A percentile compares a stretch with the other conserved stretches of the same genome.
phyloP scores from a whole-genome alignment of 2,329 filamentous ascomycete species.

The Herpotrichia juniperi region DNA sequence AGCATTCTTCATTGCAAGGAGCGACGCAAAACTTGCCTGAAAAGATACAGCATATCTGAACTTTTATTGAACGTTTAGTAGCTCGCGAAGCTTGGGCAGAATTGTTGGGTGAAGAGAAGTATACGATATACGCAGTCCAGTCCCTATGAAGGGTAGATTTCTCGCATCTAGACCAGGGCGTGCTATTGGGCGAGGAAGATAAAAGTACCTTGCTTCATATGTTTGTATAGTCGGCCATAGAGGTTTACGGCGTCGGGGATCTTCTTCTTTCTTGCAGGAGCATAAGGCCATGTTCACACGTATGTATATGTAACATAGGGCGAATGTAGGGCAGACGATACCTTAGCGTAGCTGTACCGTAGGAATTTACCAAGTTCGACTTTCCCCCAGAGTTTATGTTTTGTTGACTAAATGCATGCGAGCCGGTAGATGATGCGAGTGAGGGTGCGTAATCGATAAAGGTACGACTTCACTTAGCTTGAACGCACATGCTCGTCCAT shows the following conservation, averaged over 20 bases:
- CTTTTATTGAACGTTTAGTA: not conserved
- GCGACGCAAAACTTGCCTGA: constrained; percentile 19
- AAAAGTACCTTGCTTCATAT: constrained; percentile 24
- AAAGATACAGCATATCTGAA: not conserved
- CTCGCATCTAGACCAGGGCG: constrained; percentile 23
- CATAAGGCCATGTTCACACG: constrained; percentile 27
- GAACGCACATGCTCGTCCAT: no score
- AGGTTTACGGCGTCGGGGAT: constrained; percentile 35
- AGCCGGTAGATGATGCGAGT: not conserved
- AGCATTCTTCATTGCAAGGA: constrained; percentile 65
- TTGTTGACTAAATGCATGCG: not conserved
- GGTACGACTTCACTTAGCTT: not conserved
- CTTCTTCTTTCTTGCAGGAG: constrained; percentile 28
- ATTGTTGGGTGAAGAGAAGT: not conserved
- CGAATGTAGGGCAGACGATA: not conserved
- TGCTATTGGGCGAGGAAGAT: constrained; percentile 18
- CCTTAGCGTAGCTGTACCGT: not conserved
- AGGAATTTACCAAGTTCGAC: no score
- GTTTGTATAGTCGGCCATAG: constrained; percentile 37
- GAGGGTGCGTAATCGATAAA: constrained; percentile 43
- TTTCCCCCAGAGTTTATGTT: no score
- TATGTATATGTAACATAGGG: constrained; percentile 35
- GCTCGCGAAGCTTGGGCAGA: not conserved
- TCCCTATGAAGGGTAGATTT: not conserved
- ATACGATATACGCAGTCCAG: not conserved